phyloP scores from a whole-genome alignment of 495 filamentous ascomycete genomes.

The Trichoderma reesei region DNA sequence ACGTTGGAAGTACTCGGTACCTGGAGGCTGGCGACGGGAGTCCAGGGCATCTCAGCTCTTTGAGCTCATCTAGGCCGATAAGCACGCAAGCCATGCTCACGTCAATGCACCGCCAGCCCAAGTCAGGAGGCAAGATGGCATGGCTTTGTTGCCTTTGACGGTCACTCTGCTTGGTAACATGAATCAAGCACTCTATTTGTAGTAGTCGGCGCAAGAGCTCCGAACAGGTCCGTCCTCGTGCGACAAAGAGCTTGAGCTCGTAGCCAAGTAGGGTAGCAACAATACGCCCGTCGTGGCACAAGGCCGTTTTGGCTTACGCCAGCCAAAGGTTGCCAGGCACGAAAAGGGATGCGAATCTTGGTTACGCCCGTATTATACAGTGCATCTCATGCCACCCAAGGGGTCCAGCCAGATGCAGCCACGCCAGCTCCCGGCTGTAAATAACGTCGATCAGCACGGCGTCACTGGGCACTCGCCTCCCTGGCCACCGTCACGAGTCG shows the following conservation, averaged over 20 bases:
- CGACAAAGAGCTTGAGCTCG: no score
- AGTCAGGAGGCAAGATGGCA: background rate
- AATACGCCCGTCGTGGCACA: no score
- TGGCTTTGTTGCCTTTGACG: no score
- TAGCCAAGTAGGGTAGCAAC: no score
- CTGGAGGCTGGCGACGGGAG: background rate
- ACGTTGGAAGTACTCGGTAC: background rate
- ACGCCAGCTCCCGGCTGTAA: background rate
- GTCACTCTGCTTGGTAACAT: no score
- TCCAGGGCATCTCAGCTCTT: background rate
- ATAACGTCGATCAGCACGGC: constrained; percentile 3
- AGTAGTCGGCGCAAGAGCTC: no score
- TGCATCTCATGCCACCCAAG: background rate
- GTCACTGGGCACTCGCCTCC: background rate
- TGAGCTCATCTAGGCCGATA: background rate
- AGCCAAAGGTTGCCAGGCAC: background rate
- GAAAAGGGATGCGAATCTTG: background rate
- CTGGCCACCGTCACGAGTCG: background rate
- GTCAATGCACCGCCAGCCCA: background rate
- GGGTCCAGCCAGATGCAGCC: background rate
- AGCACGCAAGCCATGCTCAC: constrained; percentile 2
- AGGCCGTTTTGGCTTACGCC: no score
- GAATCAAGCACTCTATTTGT: no score
- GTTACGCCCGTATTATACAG: background rate
- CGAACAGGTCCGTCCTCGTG: no score